Evolutionary conservation across 176 grass and related monocot species (phyloP).

Genomic region (Oryza glaberrima): DNA sequence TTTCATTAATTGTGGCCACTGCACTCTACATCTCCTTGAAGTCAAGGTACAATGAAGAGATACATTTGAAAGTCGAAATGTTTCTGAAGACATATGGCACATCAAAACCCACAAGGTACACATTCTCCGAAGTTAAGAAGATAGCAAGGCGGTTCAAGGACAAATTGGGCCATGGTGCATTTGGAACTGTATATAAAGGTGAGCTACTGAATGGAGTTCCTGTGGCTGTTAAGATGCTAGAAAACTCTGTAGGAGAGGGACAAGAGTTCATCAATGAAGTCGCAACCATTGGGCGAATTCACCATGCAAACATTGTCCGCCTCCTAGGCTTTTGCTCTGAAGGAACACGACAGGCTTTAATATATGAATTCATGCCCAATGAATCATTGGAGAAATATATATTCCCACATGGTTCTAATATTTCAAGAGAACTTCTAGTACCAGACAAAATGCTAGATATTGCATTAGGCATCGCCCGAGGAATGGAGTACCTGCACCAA

Average conservation of each 20-base stretch:
- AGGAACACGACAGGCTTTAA: slow-evolving; percentile 35
- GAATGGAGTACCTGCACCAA: slow-evolving; percentile 66
- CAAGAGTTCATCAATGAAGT: slow-evolving; percentile 77
- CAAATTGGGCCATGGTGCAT: slow-evolving; percentile 59
- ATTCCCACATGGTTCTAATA: background rate
- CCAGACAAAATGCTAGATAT: slow-evolving; percentile 43
- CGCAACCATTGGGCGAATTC: slow-evolving; percentile 54
- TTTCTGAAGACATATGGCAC: slow-evolving; percentile 52
- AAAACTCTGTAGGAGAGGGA: slow-evolving; percentile 47
- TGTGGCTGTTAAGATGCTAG: slow-evolving; percentile 65
- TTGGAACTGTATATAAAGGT: slow-evolving; percentile 61
- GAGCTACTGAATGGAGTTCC: slow-evolving; percentile 53
- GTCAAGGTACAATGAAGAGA: too few relatives aligned
- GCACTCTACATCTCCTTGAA: too few relatives aligned
- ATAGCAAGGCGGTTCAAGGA: slow-evolving; percentile 54
- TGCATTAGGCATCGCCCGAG: slow-evolving; percentile 44
- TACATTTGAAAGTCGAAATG: slow-evolving; percentile 51
- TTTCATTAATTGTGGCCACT: too few relatives aligned
- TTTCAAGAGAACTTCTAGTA: background rate
- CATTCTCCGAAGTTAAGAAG: slow-evolving; percentile 57
- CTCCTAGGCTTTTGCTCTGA: slow-evolving; percentile 56
- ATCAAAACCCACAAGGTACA: slow-evolving; percentile 61
- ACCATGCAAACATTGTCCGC: slow-evolving; percentile 56
- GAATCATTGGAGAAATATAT: slow-evolving; percentile 59
- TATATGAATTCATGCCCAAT: slow-evolving; percentile 60